These are phyloP conservation scores for Tephrocybe rancida DNA, from an alignment of 768 basidiomycete genomes.

Conservation along the genomic window DNA sequence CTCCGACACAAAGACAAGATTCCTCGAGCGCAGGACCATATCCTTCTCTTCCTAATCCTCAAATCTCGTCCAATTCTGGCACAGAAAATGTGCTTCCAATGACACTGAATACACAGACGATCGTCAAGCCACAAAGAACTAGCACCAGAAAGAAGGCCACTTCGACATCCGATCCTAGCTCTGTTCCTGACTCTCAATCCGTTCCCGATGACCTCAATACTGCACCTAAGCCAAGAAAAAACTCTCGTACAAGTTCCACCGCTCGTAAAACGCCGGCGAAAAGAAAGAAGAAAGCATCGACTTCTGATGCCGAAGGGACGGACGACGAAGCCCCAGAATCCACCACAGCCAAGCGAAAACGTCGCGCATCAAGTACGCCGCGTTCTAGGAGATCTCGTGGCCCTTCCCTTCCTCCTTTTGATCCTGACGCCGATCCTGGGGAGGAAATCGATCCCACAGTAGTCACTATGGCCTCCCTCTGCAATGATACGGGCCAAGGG, in stretches of 20 bases:
- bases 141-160: neutral
- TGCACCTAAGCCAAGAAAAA: constrained; percentile 3
- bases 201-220: neutral
- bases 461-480: constrained; percentile 81
- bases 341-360: constrained; percentile 20
- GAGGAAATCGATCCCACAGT: constrained; percentile 82
- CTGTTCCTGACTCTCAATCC: neutral
- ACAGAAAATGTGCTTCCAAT: constrained; percentile 10
- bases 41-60: neutral
- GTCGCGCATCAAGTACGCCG: constrained; percentile 26
- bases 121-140: neutral
- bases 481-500: constrained; percentile 77
- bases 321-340: constrained; percentile 13
- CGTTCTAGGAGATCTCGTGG: constrained; percentile 43
- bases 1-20: neutral
- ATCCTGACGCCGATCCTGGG: constrained; percentile 64
- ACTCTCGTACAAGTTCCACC: neutral
- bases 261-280: constrained; percentile 10
- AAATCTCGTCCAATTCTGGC: constrained; percentile 6
- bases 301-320: constrained; percentile 16
- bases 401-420: constrained; percentile 57
- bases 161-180: neutral
- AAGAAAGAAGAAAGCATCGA: constrained; percentile 20
- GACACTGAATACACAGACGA: constrained; percentile 1
- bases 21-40: neutral